A percentile compares a stretch with the other conserved stretches of the same genome.
These are phyloP conservation scores for Auricularia sp. DNA, from an alignment of 768 basidiomycete genomes.

Conservation along the genomic window DNA sequence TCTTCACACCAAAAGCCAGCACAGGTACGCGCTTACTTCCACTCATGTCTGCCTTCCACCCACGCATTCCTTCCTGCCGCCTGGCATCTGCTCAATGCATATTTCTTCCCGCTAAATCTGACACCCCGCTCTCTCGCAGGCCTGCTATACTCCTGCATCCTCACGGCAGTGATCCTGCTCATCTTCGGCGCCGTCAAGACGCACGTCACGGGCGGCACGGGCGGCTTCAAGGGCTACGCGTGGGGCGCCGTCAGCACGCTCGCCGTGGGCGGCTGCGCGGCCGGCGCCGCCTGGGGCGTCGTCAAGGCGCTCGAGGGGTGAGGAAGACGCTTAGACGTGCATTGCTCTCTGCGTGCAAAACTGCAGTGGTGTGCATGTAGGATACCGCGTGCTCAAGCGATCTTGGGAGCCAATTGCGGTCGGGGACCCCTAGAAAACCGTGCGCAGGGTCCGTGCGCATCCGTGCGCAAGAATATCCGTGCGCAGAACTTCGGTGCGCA, in stretches of 20 bases:
- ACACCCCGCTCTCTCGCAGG: constrained; percentile 24
- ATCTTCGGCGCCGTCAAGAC: constrained; percentile 74
- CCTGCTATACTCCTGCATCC: constrained; percentile 60
- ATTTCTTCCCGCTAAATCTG: too few relatives aligned
- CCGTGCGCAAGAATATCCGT: too few relatives aligned
- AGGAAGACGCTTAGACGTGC: not conserved
- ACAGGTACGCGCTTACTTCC: constrained; percentile 34
- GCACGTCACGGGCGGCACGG: constrained; percentile 23
- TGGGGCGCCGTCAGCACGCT: constrained; percentile 85
- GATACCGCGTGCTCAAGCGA: too few relatives aligned
- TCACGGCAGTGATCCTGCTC: constrained; percentile 80
- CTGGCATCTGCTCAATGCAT: too few relatives aligned
- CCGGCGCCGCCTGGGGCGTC: constrained; percentile 58
- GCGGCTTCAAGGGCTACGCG: constrained; percentile 45
- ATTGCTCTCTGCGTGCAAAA: too few relatives aligned
- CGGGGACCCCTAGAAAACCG: too few relatives aligned
- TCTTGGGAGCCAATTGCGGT: too few relatives aligned
- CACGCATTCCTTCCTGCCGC: too few relatives aligned
- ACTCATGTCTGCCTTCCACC: too few relatives aligned
- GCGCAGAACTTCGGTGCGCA: too few relatives aligned
- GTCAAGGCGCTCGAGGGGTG: constrained; percentile 39
- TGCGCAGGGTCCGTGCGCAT: too few relatives aligned
- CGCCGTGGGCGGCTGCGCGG: constrained; percentile 83
- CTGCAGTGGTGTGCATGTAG: too few relatives aligned
- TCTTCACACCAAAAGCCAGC: constrained; percentile 50